phyloP scores from a whole-genome alignment of 1,284 basidiomycete genomes.

The Hypsizygus ulmarius region DNA sequence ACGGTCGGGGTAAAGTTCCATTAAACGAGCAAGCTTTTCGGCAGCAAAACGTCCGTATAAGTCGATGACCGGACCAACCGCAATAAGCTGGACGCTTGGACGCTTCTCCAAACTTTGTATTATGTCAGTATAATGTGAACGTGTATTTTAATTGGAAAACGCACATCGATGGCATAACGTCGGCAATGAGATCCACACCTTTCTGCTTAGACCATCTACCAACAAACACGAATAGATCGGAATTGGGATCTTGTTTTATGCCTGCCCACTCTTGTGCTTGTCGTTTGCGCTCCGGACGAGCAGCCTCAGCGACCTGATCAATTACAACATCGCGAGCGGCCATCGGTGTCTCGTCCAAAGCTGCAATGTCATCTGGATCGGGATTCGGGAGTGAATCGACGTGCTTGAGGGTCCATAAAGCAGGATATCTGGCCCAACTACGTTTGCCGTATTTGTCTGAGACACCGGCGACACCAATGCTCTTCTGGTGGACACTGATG shows the following conservation, averaged over 20 bases:
- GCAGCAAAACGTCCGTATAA: slow-evolving; percentile 92
- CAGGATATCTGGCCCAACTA: slow-evolving; percentile 92
- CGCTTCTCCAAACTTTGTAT: slow-evolving; percentile 75
- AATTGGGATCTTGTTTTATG: slow-evolving; percentile 84
- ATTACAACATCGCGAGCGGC: slow-evolving; percentile 73
- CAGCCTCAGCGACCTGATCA: slow-evolving; percentile 80
- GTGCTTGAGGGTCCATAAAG: slow-evolving; percentile 90
- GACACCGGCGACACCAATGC: slow-evolving; percentile 89
- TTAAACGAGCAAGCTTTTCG: slow-evolving; percentile 85
- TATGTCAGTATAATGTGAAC: slow-evolving; percentile 13
- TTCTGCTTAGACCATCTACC: slow-evolving; percentile 97
- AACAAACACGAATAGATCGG: slow-evolving; percentile 91
- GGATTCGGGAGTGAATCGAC: slow-evolving; percentile 94
- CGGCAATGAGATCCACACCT: slow-evolving; percentile 92
- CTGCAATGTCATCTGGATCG: slow-evolving; percentile 90
- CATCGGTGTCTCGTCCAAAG: slow-evolving; percentile 77
- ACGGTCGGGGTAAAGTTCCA: slow-evolving; percentile 92
- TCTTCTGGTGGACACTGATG: slow-evolving; percentile 90
- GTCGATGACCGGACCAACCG: slow-evolving; percentile 91
- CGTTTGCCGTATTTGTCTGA: slow-evolving; percentile 96
- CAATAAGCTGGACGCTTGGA: slow-evolving; percentile 81
- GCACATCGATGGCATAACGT: slow-evolving; percentile 85
- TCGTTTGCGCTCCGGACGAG: slow-evolving; percentile 84
- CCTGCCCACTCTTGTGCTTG: slow-evolving; percentile 94
- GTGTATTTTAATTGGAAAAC: slow-evolving; percentile 30